phyloP scores from a whole-genome alignment of 192 early-diverging fungal species.

The Coemansia pectinata region DNA sequence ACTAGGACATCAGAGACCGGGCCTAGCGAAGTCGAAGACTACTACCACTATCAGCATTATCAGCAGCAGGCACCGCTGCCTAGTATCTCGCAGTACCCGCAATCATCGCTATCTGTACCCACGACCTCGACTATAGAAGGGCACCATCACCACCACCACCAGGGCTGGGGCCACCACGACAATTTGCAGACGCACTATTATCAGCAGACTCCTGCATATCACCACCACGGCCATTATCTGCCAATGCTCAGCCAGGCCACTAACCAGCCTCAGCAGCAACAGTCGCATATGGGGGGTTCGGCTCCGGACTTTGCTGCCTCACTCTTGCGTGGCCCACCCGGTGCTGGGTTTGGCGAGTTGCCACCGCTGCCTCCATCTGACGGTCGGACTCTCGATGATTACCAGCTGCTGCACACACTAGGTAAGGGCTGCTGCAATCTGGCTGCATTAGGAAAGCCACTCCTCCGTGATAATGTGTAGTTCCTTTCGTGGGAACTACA shows the following conservation, averaged over 20 bases:
- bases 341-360: slow-evolving; percentile 5
- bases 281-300: not conserved
- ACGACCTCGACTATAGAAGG: not conserved
- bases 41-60: slow-evolving; percentile 11
- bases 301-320: slow-evolving; percentile 9
- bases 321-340: slow-evolving; percentile 9
- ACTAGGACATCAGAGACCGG: slow-evolving; percentile 11
- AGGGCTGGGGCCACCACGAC: slow-evolving; percentile 4
- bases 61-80: slow-evolving; percentile 5
- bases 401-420: slow-evolving; percentile 52
- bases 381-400: slow-evolving; percentile 50
- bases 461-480: not conserved
- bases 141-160: not conserved
- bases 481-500: not conserved
- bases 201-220: slow-evolving; percentile 8
- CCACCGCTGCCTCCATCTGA: slow-evolving; percentile 21
- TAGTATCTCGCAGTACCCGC: not conserved
- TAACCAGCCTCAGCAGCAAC: slow-evolving; percentile 10
- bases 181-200: slow-evolving; percentile 6
- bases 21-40: slow-evolving; percentile 1
- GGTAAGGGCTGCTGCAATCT: slow-evolving; percentile 22
- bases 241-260: slow-evolving; percentile 19
- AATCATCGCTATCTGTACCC: not conserved
- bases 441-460: slow-evolving; percentile 9
- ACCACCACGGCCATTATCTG: slow-evolving; percentile 12